A percentile compares a stretch with the other conserved stretches of the same genome.
Conservation (phyloP, 2,329 filamentous ascomycete genomes). For the Graphilbum ipis-grandicollis region DNA sequence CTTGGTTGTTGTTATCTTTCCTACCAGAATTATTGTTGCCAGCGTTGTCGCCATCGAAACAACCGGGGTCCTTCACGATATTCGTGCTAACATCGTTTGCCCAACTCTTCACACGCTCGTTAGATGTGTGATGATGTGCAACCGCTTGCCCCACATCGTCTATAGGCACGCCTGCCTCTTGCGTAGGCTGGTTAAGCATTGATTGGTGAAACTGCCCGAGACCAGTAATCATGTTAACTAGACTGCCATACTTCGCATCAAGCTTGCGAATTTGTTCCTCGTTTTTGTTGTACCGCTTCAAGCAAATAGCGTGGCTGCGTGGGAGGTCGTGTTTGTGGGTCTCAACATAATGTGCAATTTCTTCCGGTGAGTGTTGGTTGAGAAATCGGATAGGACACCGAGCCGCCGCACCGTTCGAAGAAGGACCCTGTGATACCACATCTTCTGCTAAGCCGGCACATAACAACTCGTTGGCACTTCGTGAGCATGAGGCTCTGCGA, state of each 20-base stretch:
- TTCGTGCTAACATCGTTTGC: conserved; percentile 56
- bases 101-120: conserved; percentile 71
- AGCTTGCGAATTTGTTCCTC: conserved; percentile 72
- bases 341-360: conserved; percentile 85
- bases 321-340: conserved; percentile 91
- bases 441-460: conserved; percentile 48
- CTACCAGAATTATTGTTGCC: too few species aligned
- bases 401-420: conserved; percentile 30
- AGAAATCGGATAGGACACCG: conserved; percentile 85
- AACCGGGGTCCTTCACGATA: conserved; percentile 13
- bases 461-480: conserved; percentile 44
- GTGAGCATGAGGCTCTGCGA: too few species aligned
- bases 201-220: conserved; percentile 76
- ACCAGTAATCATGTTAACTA: conserved; percentile 89
- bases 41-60: background rate
- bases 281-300: conserved; percentile 76
- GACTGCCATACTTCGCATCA: conserved; percentile 83
- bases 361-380: conserved; percentile 82
- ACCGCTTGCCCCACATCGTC: conserved; percentile 4
- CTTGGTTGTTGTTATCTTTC: too few species aligned
- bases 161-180: conserved; percentile 16
- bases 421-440: conserved; percentile 32
- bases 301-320: conserved; percentile 81
- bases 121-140: conserved; percentile 32
- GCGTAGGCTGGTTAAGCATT: conserved; percentile 53